These are phyloP conservation scores for Diphasiastrum complanatum DNA, from an alignment of 83 land plant species.

Conservation along the genomic window DNA sequence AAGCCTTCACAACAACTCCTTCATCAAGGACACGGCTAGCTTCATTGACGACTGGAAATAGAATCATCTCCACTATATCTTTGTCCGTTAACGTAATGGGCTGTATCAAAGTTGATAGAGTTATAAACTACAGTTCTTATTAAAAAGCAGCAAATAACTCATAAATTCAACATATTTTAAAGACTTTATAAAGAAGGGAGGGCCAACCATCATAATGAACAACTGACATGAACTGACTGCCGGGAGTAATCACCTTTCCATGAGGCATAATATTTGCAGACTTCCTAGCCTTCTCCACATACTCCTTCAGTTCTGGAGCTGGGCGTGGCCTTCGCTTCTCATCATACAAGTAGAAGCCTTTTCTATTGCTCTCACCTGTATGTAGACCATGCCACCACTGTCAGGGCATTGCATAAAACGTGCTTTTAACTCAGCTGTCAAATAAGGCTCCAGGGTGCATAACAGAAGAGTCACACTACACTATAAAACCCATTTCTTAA, in stretches of 20 bases:
- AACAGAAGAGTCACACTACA: too few species aligned
- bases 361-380: conserved; percentile 58
- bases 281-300: conserved; percentile 56
- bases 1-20: conserved; percentile 14
- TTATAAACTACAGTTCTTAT: not conserved
- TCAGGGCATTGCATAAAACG: too few species aligned
- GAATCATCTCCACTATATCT: conserved; percentile 17
- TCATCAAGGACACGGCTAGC: conserved; percentile 20
- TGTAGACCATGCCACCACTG: too few species aligned
- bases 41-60: conserved; percentile 25
- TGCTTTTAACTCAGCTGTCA: too few species aligned
- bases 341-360: conserved; percentile 76
- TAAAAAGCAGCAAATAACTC: not conserved
- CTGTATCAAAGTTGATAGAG: conserved; percentile 2
- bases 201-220: not conserved
- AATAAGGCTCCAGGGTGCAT: too few species aligned
- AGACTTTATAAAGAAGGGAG: not conserved
- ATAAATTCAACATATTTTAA: not conserved
- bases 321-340: conserved; percentile 59
- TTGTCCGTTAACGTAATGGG: conserved; percentile 8
- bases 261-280: conserved; percentile 45
- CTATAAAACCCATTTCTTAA: too few species aligned
- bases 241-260: conserved; percentile 45
- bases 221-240: not conserved
- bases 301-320: conserved; percentile 57